Evolutionary conservation across 2,329 filamentous ascomycete species (phyloP).

Genomic region (Beauveria scarabaeidicola): DNA sequence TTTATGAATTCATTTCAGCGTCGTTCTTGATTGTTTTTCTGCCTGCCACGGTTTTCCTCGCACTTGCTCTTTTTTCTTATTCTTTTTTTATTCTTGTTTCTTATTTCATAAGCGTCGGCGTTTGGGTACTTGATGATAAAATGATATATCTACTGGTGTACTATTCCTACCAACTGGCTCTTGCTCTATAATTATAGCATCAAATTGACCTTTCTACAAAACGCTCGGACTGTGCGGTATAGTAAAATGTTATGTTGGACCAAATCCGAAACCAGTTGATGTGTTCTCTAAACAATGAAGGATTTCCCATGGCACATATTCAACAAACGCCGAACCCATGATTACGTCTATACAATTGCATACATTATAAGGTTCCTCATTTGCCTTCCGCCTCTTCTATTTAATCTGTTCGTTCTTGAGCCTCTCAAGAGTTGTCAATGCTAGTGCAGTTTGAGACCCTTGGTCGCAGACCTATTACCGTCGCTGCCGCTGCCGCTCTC

Average conservation of each 20-base stretch:
- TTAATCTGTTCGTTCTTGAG: not conserved
- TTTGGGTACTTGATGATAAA: conserved; percentile 15
- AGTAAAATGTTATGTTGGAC: not conserved
- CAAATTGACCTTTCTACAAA: not conserved
- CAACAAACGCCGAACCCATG: conserved; percentile 2
- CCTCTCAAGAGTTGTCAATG: not conserved
- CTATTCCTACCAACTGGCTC: not conserved
- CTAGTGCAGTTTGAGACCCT: conserved; percentile 2
- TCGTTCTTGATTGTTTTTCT: conserved; percentile 6
- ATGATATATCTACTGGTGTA: not conserved
- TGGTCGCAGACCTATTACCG: conserved; percentile 6
- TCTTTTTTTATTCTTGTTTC: conserved; percentile 10
- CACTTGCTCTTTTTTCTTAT: conserved; percentile 4
- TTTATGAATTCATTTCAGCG: conserved; percentile 56
- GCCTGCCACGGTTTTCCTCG: conserved; percentile 12
- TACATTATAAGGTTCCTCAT: not conserved
- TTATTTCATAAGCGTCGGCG: conserved; percentile 23
- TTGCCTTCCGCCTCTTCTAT: not conserved
- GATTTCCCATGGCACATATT: not conserved
- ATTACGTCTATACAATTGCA: not conserved
- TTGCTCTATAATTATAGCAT: not conserved
- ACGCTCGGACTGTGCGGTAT: not conserved
- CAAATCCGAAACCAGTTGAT: not conserved
- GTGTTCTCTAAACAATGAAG: not conserved
- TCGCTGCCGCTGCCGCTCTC: conserved; percentile 27